Evolutionary conservation across 352 stramenopile genomes (phyloP), one percentile per base, ranked within the genome.

Genomic region (Plasmopara viticola): DNA sequence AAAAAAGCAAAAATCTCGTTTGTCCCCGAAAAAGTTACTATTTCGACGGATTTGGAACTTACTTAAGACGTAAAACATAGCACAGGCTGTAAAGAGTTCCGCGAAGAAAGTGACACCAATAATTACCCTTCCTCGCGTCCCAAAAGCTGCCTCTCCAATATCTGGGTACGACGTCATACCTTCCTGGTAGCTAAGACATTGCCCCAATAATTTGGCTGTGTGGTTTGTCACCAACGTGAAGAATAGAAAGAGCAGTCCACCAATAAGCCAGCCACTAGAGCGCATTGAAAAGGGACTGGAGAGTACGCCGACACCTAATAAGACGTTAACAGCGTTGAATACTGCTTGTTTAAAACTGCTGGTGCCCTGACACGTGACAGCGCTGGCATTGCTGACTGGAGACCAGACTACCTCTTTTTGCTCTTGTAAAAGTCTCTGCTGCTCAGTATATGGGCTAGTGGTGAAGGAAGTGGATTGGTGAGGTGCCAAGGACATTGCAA

Each of bases 261-360:
- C 82, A n/a, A 90, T 64, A 29, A 86, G 53, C 64, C 82, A 76
- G 7, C 84, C 84, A 17, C 76, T 88, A 17, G 74, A 88, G 20
- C 82, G 80, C 65, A 95, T 46, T 12, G 83, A 82, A 54, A 90
- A 95, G 29, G 84, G 84, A 44, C 82, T 86, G 45, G 84, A 89
- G 43, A 95, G 75, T 50, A 91, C 77, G 8, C 84, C 84, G 9
- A 92, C 83, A 34, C 84, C 84, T n/a, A 92, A 48, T 41, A 95
- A 60, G 56, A 93, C 78, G 59, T 95, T 95, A 60, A 95, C 84
- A 34, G 76, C 77, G 42, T 93, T 95, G 55, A 91, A 87, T 6
- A 87, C 78, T 6, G 83, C 72, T 37, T 84, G 77, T 13, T 80
- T 75, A 56, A 89, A 89, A 40, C 69, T 84, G 58, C 73, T 86